Evolutionary conservation across 2,329 filamentous ascomycete genomes (phyloP).

Genomic region (Monosporascus sp.): DNA sequence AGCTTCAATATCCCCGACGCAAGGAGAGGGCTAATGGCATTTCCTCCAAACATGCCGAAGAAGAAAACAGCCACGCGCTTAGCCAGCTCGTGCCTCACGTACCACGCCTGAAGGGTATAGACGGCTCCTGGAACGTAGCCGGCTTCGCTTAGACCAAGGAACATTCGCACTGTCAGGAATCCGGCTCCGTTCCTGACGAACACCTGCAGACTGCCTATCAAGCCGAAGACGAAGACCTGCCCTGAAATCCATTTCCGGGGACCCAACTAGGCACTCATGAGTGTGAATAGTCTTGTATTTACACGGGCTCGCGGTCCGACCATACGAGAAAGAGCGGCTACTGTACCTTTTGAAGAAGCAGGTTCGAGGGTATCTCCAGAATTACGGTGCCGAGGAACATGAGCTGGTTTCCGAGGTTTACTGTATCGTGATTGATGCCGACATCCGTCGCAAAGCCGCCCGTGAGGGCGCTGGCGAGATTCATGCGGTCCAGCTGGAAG

Average conservation of each 20-base stretch:
- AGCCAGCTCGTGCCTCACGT: slow-evolving; percentile 36
- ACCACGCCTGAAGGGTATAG: slow-evolving; percentile 46
- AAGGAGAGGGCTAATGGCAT: slow-evolving; percentile 41
- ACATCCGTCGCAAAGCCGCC: slow-evolving; percentile 41
- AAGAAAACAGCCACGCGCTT: slow-evolving; percentile 44
- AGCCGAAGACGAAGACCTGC: slow-evolving; percentile 44
- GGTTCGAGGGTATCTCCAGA: slow-evolving; percentile 48
- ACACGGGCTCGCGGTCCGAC: too few relatives aligned
- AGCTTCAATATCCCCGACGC: slow-evolving; percentile 41
- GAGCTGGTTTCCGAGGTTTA: slow-evolving; percentile 49
- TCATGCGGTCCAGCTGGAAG: slow-evolving; percentile 49
- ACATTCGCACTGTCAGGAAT: slow-evolving; percentile 36
- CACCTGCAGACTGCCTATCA: slow-evolving; percentile 40
- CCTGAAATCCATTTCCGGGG: slow-evolving; percentile 43
- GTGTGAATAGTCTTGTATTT: too few relatives aligned
- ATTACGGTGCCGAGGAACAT: slow-evolving; percentile 48
- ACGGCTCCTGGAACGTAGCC: slow-evolving; percentile 46
- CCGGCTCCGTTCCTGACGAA: slow-evolving; percentile 34
- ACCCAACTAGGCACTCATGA: slow-evolving; percentile 26
- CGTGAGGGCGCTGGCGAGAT: slow-evolving; percentile 47
- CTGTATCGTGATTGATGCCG: slow-evolving; percentile 36
- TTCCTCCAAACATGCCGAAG: slow-evolving; percentile 48
- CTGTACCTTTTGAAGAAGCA: slow-evolving; percentile 26
- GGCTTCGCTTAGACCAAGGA: slow-evolving; percentile 42
- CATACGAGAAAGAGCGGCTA: too few relatives aligned